These are phyloP conservation scores for Obelidium mucronatum DNA, from an alignment of 192 early-diverging fungal species.

Conservation along the genomic window DNA sequence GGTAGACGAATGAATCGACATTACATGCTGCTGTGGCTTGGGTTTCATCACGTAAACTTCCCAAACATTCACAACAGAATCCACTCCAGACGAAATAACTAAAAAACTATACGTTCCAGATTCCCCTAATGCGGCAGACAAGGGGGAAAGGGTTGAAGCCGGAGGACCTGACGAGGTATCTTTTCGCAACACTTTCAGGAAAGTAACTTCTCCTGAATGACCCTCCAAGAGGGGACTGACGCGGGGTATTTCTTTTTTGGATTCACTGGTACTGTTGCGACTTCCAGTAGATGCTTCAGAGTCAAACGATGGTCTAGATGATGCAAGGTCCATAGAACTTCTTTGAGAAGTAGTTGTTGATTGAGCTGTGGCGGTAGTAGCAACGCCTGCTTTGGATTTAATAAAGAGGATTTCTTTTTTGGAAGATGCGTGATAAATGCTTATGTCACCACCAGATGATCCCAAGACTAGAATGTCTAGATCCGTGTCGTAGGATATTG, in stretches of 20 bases:
- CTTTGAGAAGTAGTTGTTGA: background rate
- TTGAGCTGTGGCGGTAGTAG: background rate
- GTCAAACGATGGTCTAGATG: background rate
- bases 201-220: conserved; percentile 26
- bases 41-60: background rate
- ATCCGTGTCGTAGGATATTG: background rate
- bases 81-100: conserved; percentile 18
- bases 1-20: background rate
- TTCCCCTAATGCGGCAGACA: no score
- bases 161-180: background rate
- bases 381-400: no score
- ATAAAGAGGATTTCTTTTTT: conserved; percentile 23
- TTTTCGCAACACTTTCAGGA: conserved; percentile 21
- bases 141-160: background rate
- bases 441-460: conserved; percentile 17
- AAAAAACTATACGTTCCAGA: background rate
- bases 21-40: background rate
- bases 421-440: background rate
- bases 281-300: background rate
- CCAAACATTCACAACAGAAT: conserved; percentile 18
- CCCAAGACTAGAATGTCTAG: conserved; percentile 6
- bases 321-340: background rate
- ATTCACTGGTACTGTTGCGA: background rate
- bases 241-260: background rate
- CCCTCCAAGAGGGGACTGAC: background rate